phyloP scores from a whole-genome alignment of 2,329 filamentous ascomycete genomes.

The Hypoxylon rubiginosum region DNA sequence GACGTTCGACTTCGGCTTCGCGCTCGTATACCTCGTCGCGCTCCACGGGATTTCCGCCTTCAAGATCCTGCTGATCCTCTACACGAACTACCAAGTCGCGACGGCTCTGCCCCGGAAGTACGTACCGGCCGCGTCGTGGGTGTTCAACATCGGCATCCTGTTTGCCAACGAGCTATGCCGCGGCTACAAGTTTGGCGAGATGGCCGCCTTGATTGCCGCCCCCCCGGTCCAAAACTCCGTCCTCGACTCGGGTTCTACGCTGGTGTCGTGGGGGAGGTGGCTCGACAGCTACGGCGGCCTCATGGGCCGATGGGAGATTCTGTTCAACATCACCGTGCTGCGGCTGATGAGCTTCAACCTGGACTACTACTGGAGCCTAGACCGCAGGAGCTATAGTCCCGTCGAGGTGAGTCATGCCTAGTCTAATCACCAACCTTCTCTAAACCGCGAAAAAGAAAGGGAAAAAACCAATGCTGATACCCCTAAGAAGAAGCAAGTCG shows the following conservation, averaged over 20 bases:
- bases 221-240: constrained; percentile 52
- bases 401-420: constrained; percentile 78
- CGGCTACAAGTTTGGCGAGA: constrained; percentile 79
- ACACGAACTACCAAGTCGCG: constrained; percentile 83
- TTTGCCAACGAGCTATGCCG: constrained; percentile 89
- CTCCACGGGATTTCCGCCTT: constrained; percentile 88
- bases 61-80: constrained; percentile 86
- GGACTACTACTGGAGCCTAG: constrained; percentile 93
- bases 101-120: constrained; percentile 77
- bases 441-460: constrained; percentile 3
- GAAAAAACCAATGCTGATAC: constrained; percentile 75
- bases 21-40: constrained; percentile 79
- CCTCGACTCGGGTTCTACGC: constrained; percentile 57
- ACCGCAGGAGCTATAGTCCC: constrained; percentile 72
- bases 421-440: not conserved
- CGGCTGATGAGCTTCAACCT: constrained; percentile 96
- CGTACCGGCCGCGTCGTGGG: constrained; percentile 84
- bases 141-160: constrained; percentile 86
- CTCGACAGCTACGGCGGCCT: constrained; percentile 86
- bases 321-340: constrained; percentile 96
- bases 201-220: constrained; percentile 67
- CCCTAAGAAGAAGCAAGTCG: constrained; percentile 96
- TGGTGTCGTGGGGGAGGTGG: constrained; percentile 75
- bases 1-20: constrained; percentile 87
- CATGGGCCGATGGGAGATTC: constrained; percentile 93